phyloP scores from a whole-genome alignment of 352 stramenopile genomes.

The Phytophthora cactorum region DNA sequence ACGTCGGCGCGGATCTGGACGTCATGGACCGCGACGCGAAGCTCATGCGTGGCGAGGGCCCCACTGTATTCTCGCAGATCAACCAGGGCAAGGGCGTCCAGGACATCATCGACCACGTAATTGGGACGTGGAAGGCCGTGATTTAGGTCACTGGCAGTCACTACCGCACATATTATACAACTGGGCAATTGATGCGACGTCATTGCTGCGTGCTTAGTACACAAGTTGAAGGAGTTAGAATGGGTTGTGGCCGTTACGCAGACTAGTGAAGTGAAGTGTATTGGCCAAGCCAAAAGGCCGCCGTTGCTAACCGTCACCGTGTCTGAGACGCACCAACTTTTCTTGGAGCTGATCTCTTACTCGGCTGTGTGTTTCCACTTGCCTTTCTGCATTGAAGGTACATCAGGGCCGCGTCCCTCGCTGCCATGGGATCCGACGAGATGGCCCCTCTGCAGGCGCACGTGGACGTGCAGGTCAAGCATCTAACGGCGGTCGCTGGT shows the following conservation, averaged over 20 bases:
- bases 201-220: not conserved
- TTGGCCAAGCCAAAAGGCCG: slow-evolving; percentile 14
- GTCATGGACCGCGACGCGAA: slow-evolving; percentile 97
- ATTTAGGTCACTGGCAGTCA: slow-evolving; percentile 12
- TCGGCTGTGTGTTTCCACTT: slow-evolving; percentile 16
- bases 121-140: slow-evolving; percentile 40
- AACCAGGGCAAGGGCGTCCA: slow-evolving; percentile 90
- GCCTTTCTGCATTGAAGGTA: slow-evolving; percentile 23
- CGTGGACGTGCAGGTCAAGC: slow-evolving; percentile 38
- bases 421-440: slow-evolving; percentile 19
- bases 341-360: not conserved
- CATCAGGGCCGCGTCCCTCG: slow-evolving; percentile 1
- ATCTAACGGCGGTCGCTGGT: slow-evolving; percentile 28
- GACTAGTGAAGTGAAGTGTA: not conserved
- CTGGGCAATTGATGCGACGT: slow-evolving; percentile 3
- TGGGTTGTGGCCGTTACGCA: not conserved
- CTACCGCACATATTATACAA: too few relatives aligned
- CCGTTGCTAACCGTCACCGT: slow-evolving; percentile 10
- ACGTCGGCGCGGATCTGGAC: slow-evolving; percentile 93
- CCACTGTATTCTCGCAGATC: slow-evolving; percentile 97
- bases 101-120: slow-evolving; percentile 91
- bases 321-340: slow-evolving; percentile 12
- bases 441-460: slow-evolving; percentile 38
- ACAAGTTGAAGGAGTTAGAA: not conserved
- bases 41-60: slow-evolving; percentile 94